Percentiles rank a stretch among this genome's conserved stretches.
Conservation (phyloP, 805 yeast genomes). For the Zygoascus tannicola region DNA sequence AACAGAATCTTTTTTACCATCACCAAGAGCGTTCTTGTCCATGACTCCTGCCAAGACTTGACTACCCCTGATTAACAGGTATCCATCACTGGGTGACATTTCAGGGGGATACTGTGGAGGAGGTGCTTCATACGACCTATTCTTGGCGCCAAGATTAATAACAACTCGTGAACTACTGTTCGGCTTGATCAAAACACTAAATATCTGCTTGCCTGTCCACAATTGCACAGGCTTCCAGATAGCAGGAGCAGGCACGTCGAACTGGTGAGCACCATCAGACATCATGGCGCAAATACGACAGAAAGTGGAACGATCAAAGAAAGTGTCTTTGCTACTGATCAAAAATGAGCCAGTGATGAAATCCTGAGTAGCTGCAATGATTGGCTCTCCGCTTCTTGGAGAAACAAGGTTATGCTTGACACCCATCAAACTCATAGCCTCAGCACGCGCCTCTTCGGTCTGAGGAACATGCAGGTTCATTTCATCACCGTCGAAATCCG, state of each 20-base stretch:
- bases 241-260: slow-evolving; percentile 94
- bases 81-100: slow-evolving; percentile 98
- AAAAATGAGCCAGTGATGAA: slow-evolving; percentile 94
- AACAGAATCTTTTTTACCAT: slow-evolving; percentile 95
- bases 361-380: slow-evolving; percentile 99
- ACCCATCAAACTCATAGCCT: slow-evolving; percentile 97
- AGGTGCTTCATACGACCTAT: slow-evolving; percentile 82
- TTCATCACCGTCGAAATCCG: slow-evolving; percentile 99
- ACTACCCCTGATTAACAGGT: slow-evolving; percentile 81
- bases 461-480: slow-evolving; percentile 99
- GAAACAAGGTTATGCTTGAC: slow-evolving; percentile 90
- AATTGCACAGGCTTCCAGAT: slow-evolving; percentile 77
- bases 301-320: slow-evolving; percentile 78
- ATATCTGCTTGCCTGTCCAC: slow-evolving; percentile 98
- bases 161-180: slow-evolving; percentile 65
- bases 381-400: slow-evolving; percentile 97
- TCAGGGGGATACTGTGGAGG: slow-evolving; percentile 63
- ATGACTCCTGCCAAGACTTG: slow-evolving; percentile 84
- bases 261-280: slow-evolving; percentile 84
- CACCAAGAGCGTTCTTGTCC: slow-evolving; percentile 95
- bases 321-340: slow-evolving; percentile 87
- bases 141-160: slow-evolving; percentile 89
- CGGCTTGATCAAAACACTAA: slow-evolving; percentile 79
- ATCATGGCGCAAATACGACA: slow-evolving; percentile 83
- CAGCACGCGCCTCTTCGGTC: slow-evolving; percentile 97